Conservation (phyloP, 352 stramenopile species). For the Thraustotheca clavata region DNA sequence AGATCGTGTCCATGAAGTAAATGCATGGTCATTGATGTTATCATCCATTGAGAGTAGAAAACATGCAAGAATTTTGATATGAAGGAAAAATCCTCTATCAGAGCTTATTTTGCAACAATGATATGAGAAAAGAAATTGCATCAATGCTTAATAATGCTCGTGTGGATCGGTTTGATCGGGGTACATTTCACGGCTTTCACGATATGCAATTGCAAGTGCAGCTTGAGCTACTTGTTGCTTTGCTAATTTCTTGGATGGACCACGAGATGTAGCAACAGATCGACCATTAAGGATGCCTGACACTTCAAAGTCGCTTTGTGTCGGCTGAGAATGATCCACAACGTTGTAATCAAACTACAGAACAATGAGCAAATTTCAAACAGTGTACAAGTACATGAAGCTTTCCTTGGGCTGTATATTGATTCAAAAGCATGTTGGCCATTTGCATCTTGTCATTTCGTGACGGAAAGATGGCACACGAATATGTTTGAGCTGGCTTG, state of each 20-base stretch:
- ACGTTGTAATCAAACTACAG: conserved; percentile 13
- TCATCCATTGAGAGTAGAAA: no score
- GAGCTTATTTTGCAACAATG: no score
- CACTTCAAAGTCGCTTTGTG: not conserved
- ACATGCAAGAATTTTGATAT: no score
- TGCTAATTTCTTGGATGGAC: conserved; percentile 13
- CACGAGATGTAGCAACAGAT: conserved; percentile 1
- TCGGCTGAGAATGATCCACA: not conserved
- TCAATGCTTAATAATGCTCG: not conserved
- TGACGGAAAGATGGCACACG: conserved; percentile 10
- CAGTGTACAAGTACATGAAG: conserved; percentile 7
- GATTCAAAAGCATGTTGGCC: conserved; percentile 15
- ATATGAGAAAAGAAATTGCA: no score
- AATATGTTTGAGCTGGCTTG: not conserved
- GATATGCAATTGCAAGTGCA: conserved; percentile 1
- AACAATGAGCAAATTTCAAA: not conserved
- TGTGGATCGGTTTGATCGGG: conserved; percentile 3
- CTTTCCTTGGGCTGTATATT: conserved; percentile 13
- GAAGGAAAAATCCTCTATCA: no score
- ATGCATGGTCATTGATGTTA: no score
- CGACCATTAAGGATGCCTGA: conserved; percentile 14
- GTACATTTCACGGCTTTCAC: conserved; percentile 14
- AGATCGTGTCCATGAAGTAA: no score
- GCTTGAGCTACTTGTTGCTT: conserved; percentile 7
- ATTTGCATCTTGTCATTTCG: not conserved